Percentiles rank a stretch among this genome's conserved stretches.
Evolutionary conservation across 345 rosid genomes (phyloP).

Genomic region (Eucalyptus pumila): DNA sequence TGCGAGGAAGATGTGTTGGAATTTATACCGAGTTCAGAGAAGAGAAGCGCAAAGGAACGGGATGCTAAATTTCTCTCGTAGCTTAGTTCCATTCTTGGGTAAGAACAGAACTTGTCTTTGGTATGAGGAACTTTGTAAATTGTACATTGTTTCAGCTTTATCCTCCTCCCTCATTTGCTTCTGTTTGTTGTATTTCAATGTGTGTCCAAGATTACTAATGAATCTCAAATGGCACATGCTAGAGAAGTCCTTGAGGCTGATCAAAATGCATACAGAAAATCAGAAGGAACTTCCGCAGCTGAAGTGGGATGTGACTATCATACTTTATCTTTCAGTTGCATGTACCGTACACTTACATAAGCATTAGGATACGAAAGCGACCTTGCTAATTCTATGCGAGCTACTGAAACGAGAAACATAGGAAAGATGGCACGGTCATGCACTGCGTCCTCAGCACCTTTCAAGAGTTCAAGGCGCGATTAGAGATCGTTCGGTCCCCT

Average conservation of each 20-base stretch:
- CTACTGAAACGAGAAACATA: not conserved
- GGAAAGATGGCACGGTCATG: not conserved
- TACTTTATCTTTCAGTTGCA: not conserved
- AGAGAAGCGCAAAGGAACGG: slow-evolving; percentile 76
- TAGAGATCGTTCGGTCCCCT: not conserved
- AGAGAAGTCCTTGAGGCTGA: not conserved
- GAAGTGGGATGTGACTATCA: not conserved
- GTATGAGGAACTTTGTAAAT: not conserved
- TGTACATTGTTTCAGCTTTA: not conserved
- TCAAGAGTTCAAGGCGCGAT: not conserved
- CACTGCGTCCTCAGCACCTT: not conserved
- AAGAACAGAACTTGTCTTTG: not conserved
- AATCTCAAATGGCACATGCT: not conserved
- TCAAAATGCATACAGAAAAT: not conserved
- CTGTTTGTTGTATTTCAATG: not conserved
- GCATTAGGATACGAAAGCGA: not conserved
- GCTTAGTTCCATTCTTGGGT: not conserved
- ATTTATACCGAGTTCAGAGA: slow-evolving; percentile 81
- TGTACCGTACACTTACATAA: not conserved
- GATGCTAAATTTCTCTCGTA: slow-evolving; percentile 1
- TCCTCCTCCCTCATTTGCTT: not conserved
- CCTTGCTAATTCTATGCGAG: not conserved
- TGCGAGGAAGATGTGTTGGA: slow-evolving; percentile 41
- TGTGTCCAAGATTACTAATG: not conserved
- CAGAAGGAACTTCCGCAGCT: not conserved